Conservation (phyloP, 306 rosid genomes). For the Cicer yamashitae region DNA sequence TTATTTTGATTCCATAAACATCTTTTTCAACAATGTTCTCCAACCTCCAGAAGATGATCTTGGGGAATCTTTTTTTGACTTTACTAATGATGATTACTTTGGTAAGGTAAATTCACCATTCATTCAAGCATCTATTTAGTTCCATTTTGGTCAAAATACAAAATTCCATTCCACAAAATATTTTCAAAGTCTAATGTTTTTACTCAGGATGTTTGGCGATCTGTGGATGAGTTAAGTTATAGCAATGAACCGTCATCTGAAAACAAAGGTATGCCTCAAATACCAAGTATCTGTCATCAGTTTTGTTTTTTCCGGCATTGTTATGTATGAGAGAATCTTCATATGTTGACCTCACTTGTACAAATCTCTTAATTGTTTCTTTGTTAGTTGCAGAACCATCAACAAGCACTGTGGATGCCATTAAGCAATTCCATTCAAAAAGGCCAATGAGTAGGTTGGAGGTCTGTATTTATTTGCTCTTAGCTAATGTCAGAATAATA, state of each 20-base stretch:
- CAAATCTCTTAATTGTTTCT: conserved; percentile 42
- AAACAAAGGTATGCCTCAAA: conserved; percentile 66
- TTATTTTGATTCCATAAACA: conserved; percentile 88
- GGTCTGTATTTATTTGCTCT: conserved; percentile 57
- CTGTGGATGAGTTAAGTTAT: conserved; percentile 53
- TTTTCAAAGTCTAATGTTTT: conserved; percentile 38
- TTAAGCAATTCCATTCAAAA: conserved; percentile 61
- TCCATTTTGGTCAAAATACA: conserved; percentile 36
- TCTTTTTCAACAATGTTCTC: conserved; percentile 86
- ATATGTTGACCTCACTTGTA: conserved; percentile 26
- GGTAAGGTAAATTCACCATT: conserved; percentile 73
- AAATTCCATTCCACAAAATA: conserved; percentile 36
- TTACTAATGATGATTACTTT: conserved; percentile 65
- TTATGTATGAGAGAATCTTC: conserved; percentile 31
- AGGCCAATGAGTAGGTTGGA: conserved; percentile 86
- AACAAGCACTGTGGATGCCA: conserved; percentile 68
- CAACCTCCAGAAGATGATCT: conserved; percentile 95
- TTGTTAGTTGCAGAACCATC: conserved; percentile 63
- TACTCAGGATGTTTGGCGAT: conserved; percentile 77
- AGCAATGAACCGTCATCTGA: conserved; percentile 54
- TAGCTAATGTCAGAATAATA: conserved; percentile 10
- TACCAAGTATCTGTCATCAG: conserved; percentile 42
- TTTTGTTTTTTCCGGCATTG: conserved; percentile 28
- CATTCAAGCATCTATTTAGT: conserved; percentile 36
- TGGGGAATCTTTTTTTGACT: conserved; percentile 72